phyloP scores from a whole-genome alignment of 2,329 filamentous ascomycete genomes.

The Tolypocladium paradoxum region DNA sequence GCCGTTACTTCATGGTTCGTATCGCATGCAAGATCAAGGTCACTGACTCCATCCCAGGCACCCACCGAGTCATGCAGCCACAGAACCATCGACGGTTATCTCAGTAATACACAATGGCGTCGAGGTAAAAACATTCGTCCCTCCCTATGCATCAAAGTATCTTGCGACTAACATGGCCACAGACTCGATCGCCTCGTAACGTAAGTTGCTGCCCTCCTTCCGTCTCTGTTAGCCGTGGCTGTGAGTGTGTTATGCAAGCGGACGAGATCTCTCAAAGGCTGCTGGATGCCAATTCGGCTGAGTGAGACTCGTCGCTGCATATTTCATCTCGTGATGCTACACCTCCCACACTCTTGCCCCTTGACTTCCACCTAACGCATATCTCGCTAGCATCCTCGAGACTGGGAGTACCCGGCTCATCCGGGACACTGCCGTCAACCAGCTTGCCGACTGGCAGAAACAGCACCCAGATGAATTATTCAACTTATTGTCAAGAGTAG shows the following conservation, averaged over 20 bases:
- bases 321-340: not conserved
- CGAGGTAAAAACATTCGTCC: constrained; percentile 30
- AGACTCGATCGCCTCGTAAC: constrained; percentile 80
- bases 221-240: not conserved
- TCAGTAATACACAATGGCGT: constrained; percentile 40
- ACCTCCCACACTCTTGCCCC: not conserved
- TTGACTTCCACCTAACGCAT: not conserved
- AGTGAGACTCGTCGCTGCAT: not conserved
- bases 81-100: constrained; percentile 7
- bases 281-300: not conserved
- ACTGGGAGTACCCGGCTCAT: constrained; percentile 95
- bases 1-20: not conserved
- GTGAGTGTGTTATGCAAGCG: not conserved
- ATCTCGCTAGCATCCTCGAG: constrained; percentile 64
- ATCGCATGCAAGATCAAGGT: not conserved
- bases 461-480: constrained; percentile 96
- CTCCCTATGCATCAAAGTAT: not conserved
- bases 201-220: constrained; percentile 43
- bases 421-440: constrained; percentile 91
- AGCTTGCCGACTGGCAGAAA: constrained; percentile 95
- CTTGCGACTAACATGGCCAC: constrained; percentile 7
- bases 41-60: not conserved
- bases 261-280: not conserved
- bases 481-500: constrained; percentile 82
- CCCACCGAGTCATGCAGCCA: constrained; percentile 16